phyloP scores from a whole-genome alignment of 2,329 filamentous ascomycete genomes.

The Aspergillus cejpii region DNA sequence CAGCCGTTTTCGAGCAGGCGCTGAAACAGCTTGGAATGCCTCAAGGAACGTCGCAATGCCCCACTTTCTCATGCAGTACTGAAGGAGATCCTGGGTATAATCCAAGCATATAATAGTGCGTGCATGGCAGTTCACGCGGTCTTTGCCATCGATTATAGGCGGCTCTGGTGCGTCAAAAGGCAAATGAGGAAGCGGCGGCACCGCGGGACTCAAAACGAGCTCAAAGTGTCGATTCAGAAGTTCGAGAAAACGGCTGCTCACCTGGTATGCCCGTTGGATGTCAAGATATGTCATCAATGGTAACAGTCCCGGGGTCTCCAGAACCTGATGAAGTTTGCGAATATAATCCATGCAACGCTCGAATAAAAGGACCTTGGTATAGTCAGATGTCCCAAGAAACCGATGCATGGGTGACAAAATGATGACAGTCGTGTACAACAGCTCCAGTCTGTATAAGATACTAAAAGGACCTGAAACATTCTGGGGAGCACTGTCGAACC shows the following conservation, averaged over 20 bases:
- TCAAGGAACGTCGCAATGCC: constrained; percentile 25
- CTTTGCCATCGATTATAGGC: constrained; percentile 26
- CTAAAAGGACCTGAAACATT: constrained; percentile 59
- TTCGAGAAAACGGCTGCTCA: constrained; percentile 52
- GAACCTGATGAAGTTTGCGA: constrained; percentile 62
- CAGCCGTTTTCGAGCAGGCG: constrained; percentile 22
- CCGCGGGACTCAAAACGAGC: constrained; percentile 29
- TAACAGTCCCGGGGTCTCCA: constrained; percentile 52
- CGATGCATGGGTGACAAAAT: constrained; percentile 74
- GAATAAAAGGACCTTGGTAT: constrained; percentile 74
- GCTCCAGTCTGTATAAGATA: constrained; percentile 76
- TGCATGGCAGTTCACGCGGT: constrained; percentile 30
- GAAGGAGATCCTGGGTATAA: constrained; percentile 29
- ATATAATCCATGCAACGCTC: constrained; percentile 81
- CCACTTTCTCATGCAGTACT: constrained; percentile 33
- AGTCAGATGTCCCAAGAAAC: constrained; percentile 63
- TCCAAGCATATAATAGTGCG: constrained; percentile 31
- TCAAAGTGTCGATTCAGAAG: constrained; percentile 51
- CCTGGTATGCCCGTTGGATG: constrained; percentile 72
- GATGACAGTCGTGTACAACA: constrained; percentile 86
- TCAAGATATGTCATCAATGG: constrained; percentile 82
- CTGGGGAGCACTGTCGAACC: constrained; percentile 69
- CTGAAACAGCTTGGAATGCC: constrained; percentile 30
- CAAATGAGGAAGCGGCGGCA: constrained; percentile 26
- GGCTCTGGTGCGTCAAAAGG: constrained; percentile 30